phyloP scores from a whole-genome alignment of 2,329 filamentous ascomycete genomes.

The Blumeria graminis region DNA sequence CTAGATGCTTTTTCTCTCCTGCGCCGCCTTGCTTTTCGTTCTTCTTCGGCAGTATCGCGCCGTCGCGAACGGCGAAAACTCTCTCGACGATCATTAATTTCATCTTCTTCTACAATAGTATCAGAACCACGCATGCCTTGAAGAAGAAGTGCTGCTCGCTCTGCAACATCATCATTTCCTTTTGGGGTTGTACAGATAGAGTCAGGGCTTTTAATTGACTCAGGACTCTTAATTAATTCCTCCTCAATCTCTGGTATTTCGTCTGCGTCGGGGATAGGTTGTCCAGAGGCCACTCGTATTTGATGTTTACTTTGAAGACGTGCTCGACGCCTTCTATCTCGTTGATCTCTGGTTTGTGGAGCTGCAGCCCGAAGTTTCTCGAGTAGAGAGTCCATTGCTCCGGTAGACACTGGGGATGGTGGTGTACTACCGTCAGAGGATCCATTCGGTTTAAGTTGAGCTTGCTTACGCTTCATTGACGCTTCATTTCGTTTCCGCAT shows the following conservation, averaged over 20 bases:
- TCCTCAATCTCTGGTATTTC: conserved; percentile 36
- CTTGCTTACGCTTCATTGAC: conserved; percentile 71
- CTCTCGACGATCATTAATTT: conserved; percentile 28
- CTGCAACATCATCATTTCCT: conserved; percentile 45
- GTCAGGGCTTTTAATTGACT: conserved; percentile 16
- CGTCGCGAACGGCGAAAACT: conserved; percentile 31
- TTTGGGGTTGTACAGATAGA: conserved; percentile 8
- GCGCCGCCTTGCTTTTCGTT: conserved; percentile 41
- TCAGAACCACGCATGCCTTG: conserved; percentile 52
- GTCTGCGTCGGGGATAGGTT: conserved; percentile 55
- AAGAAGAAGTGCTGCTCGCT: conserved; percentile 59
- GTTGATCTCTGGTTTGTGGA: conserved; percentile 68
- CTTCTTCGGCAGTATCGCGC: conserved; percentile 52
- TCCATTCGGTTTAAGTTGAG: conserved; percentile 33
- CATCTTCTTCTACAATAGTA: conserved; percentile 23
- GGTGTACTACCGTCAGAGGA: conserved; percentile 22
- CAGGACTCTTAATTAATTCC: conserved; percentile 25
- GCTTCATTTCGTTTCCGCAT: conserved; percentile 65
- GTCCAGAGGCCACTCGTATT: conserved; percentile 69
- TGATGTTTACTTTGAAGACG: conserved; percentile 78
- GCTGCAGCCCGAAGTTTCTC: conserved; percentile 88
- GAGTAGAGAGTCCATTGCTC: conserved; percentile 85
- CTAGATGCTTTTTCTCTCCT: conserved; percentile 35
- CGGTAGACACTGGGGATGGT: conserved; percentile 47
- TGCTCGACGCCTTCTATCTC: conserved; percentile 67